A percentile compares a stretch with the other conserved stretches of the same genome.
Evolutionary conservation across 305 asterid genomes (phyloP).

Genomic region (Fraxinus velutina): DNA sequence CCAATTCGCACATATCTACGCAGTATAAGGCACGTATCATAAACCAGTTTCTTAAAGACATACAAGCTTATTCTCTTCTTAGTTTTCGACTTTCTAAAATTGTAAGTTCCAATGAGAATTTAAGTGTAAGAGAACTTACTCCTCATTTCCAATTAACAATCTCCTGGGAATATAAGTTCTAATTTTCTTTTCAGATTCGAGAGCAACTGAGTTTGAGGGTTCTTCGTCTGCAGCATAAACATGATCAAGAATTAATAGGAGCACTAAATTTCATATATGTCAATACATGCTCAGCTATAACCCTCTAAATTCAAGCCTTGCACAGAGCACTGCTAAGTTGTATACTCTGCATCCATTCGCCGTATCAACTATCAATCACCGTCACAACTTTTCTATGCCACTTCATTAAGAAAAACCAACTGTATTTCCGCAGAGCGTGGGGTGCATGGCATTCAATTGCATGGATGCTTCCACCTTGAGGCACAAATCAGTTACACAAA

Average conservation of each 20-base stretch:
- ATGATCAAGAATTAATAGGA: constrained; percentile 14
- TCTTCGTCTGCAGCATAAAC: constrained; percentile 53
- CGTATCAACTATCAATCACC: not conserved
- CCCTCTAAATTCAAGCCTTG: constrained; percentile 2
- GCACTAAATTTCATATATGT: not conserved
- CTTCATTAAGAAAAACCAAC: not conserved
- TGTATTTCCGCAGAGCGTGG: not conserved
- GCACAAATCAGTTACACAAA: not conserved
- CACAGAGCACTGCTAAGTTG: not conserved
- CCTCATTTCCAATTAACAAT: constrained; percentile 72
- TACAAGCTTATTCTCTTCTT: constrained; percentile 1
- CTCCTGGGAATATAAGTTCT: constrained; percentile 74
- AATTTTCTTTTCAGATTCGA: constrained; percentile 39
- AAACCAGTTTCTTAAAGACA: constrained; percentile 19
- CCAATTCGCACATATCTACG: constrained; percentile 83
- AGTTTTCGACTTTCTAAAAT: constrained; percentile 2
- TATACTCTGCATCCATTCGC: constrained; percentile 2
- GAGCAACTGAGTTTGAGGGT: constrained; percentile 36
- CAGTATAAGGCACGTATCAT: constrained; percentile 22
- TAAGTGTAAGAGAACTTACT: constrained; percentile 55
- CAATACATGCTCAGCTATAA: not conserved
- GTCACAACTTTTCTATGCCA: not conserved
- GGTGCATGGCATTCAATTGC: constrained; percentile 6
- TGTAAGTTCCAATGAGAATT: not conserved
- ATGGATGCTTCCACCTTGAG: not conserved